phyloP scores from a whole-genome alignment of 805 yeast species.

The Metschnikowia aberdeeniae region DNA sequence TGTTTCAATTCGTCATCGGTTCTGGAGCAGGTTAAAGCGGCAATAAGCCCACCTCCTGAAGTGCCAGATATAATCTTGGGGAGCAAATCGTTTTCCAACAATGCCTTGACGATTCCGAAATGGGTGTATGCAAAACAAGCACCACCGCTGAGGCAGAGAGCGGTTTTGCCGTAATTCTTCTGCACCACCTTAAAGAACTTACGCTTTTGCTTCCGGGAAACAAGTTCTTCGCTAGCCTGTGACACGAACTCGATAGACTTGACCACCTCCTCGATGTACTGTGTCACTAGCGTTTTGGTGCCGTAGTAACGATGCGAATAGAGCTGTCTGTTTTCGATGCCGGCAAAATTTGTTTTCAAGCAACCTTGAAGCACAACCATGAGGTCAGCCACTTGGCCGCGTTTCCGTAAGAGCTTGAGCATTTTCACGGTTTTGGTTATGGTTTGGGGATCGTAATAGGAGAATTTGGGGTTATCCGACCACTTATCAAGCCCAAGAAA shows the following conservation, averaged over 20 bases:
- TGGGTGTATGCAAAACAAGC: conserved; percentile 77
- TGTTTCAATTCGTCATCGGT: conserved; percentile 60
- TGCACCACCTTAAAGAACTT: conserved; percentile 53
- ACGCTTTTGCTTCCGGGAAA: conserved; percentile 42
- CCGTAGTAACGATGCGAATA: conserved; percentile 77
- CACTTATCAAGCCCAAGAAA: conserved; percentile 59
- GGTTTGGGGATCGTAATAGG: conserved; percentile 65
- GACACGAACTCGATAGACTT: conserved; percentile 43
- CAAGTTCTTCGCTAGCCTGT: conserved; percentile 24
- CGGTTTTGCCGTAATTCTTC: conserved; percentile 67
- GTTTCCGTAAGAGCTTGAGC: conserved; percentile 33
- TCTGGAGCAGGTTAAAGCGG: conserved; percentile 66
- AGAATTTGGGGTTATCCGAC: conserved; percentile 57
- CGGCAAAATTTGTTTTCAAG: conserved; percentile 70
- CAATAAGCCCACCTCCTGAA: conserved; percentile 76
- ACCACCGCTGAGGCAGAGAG: conserved; percentile 73
- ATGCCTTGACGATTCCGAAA: conserved; percentile 70
- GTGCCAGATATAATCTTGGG: conserved; percentile 75
- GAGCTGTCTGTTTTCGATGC: conserved; percentile 65
- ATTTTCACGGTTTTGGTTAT: conserved; percentile 45
- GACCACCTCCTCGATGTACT: conserved; percentile 51
- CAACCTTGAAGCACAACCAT: conserved; percentile 60
- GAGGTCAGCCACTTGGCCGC: conserved; percentile 39
- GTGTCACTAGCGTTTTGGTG: conserved; percentile 57
- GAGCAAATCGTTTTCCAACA: conserved; percentile 60